Conservation (phyloP, 768 basidiomycete species). For the Boletus sp. region DNA sequence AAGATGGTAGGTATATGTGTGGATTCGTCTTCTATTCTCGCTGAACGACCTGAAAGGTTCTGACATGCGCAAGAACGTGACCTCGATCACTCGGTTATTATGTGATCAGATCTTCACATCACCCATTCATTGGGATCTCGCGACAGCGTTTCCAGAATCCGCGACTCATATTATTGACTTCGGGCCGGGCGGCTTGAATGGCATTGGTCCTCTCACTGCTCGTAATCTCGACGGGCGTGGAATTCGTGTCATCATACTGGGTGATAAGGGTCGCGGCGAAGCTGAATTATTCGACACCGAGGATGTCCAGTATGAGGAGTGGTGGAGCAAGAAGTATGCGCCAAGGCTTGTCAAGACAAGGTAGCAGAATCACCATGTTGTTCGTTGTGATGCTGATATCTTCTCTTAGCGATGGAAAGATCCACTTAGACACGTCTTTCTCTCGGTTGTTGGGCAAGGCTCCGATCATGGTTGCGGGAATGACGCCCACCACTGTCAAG, state of each 20-base stretch:
- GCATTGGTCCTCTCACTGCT: slow-evolving; percentile 88
- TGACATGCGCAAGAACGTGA: slow-evolving; percentile 69
- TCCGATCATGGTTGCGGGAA: slow-evolving; percentile 99
- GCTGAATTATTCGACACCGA: slow-evolving; percentile 77
- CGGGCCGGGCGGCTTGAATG: slow-evolving; percentile 91
- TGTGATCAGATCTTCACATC: slow-evolving; percentile 92
- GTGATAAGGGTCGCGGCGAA: slow-evolving; percentile 87
- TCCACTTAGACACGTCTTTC: slow-evolving; percentile 95
- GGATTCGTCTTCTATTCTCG: slow-evolving; percentile 18
- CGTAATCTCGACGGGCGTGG: slow-evolving; percentile 93
- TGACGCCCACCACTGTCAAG: slow-evolving; percentile 98
- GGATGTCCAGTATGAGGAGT: slow-evolving; percentile 71
- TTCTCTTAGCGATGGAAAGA: slow-evolving; percentile 71
- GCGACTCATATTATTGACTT: slow-evolving; percentile 97
- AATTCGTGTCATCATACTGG: slow-evolving; percentile 83
- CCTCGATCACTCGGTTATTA: slow-evolving; percentile 81
- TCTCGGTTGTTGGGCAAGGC: slow-evolving; percentile 95
- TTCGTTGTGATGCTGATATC: slow-evolving; percentile 1
- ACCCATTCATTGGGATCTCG: slow-evolving; percentile 91
- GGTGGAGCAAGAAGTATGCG: slow-evolving; percentile 89
- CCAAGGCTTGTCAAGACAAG: slow-evolving; percentile 87
- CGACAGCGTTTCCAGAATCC: slow-evolving; percentile 83
- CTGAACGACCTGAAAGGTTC: slow-evolving; percentile 52
- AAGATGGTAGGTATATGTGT: slow-evolving; percentile 64
- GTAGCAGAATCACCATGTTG: slow-evolving; percentile 36